A percentile compares a stretch with the other conserved stretches of the same genome.
Evolutionary conservation across 1,284 basidiomycete species (phyloP).

Genomic region (Spongiforma sp.): DNA sequence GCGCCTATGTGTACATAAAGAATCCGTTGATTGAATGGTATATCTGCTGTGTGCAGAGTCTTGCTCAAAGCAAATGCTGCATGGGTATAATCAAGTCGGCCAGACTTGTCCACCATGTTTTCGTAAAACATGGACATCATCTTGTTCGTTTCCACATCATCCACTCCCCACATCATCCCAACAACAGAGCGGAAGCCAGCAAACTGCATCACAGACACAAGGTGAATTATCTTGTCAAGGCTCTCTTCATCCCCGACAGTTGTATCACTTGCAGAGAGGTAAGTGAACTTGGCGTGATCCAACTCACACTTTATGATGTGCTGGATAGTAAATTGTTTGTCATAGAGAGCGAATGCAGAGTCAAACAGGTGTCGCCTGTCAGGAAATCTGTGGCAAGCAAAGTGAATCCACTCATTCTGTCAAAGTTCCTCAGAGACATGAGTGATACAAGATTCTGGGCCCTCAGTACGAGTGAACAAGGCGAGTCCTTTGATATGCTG

Average conservation of each 20-base stretch:
- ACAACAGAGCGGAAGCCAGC: neutral
- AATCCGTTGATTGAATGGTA: neutral
- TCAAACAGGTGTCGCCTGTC: conserved; percentile 21
- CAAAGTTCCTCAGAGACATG: conserved; percentile 8
- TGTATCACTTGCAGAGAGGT: too few species aligned
- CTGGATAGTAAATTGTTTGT: too few species aligned
- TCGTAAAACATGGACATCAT: neutral
- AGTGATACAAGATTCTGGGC: neutral
- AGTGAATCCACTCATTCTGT: neutral
- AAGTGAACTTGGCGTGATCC: too few species aligned
- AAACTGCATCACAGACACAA: too few species aligned
- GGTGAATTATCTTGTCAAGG: too few species aligned
- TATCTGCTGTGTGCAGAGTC: neutral
- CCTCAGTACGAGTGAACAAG: neutral
- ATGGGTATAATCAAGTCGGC: neutral
- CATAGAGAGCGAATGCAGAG: conserved; percentile 27
- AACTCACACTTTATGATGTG: too few species aligned
- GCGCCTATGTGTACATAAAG: neutral
- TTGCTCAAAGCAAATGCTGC: neutral
- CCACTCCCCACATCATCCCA: neutral
- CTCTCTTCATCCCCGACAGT: too few species aligned
- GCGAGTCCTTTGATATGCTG: neutral
- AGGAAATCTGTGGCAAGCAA: conserved; percentile 21
- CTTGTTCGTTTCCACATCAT: neutral
- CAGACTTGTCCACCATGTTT: neutral